phyloP scores from a whole-genome alignment of 176 grass and related monocot species.

The Triticum aestivum region DNA sequence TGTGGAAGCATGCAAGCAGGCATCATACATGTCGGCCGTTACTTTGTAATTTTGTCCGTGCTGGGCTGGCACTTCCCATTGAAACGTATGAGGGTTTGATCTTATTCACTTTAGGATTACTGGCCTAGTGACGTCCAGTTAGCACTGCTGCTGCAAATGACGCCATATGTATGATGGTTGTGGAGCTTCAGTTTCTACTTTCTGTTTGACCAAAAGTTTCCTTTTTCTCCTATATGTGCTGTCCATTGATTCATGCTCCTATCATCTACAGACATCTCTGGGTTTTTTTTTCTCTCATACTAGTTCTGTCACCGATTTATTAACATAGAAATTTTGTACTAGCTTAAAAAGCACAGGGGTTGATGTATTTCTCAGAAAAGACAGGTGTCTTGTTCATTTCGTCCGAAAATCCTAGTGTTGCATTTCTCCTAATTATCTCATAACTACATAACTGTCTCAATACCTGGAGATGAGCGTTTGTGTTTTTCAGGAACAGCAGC shows the following conservation, averaged over 20 bases:
- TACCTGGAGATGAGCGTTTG: background rate
- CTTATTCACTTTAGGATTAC: conserved; percentile 14
- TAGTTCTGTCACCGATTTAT: too few relatives aligned
- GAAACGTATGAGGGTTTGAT: conserved; percentile 30
- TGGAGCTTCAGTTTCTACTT: conserved; percentile 39
- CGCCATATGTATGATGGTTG: background rate
- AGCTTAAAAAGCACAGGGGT: too few relatives aligned
- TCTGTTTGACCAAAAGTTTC: conserved; percentile 23
- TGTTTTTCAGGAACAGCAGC: background rate
- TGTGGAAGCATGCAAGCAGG: background rate
- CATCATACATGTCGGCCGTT: background rate
- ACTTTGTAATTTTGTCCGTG: conserved; percentile 35
- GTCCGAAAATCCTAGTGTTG: too few relatives aligned
- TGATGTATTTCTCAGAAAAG: too few relatives aligned
- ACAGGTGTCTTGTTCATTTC: too few relatives aligned
- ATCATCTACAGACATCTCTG: background rate
- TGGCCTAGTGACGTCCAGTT: background rate
- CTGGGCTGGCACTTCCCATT: background rate
- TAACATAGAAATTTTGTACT: too few relatives aligned
- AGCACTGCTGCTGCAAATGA: conserved; percentile 11
- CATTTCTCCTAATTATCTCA: background rate
- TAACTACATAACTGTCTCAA: background rate
- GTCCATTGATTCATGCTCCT: background rate
- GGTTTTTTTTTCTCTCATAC: background rate
- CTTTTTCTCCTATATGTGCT: background rate